phyloP scores from a whole-genome alignment of 202 grass and related monocot genomes.

The Saccharum hybrid region DNA sequence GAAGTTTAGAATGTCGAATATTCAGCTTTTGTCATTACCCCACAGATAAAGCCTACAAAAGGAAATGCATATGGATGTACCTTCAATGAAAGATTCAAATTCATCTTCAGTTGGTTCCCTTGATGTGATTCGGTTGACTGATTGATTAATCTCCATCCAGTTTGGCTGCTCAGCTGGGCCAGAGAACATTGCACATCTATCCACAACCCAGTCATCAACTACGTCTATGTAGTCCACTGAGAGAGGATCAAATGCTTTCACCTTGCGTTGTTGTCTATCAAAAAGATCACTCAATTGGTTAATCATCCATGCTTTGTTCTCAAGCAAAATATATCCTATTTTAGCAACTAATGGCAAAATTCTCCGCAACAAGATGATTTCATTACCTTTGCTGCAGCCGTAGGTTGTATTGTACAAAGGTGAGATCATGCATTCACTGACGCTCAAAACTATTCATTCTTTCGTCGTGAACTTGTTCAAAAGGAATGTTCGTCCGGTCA shows the following conservation, averaged over 20 bases:
- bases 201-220: conserved; percentile 83
- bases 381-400: conserved; percentile 78
- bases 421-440: conserved; percentile 68
- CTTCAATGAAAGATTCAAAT: conserved; percentile 78
- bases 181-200: conserved; percentile 59
- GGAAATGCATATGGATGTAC: conserved; percentile 45
- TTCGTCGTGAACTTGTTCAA: conserved; percentile 77
- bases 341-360: not conserved
- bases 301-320: not conserved
- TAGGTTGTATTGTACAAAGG: conserved; percentile 85
- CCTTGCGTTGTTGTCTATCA: conserved; percentile 60
- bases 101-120: conserved; percentile 64
- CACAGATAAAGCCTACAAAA: conserved; percentile 5
- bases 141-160: conserved; percentile 77
- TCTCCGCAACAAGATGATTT: conserved; percentile 11
- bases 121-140: conserved; percentile 35
- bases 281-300: conserved; percentile 35
- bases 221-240: conserved; percentile 69
- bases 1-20: conserved; percentile 4
- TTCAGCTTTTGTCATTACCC: conserved; percentile 3
- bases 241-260: conserved; percentile 76
- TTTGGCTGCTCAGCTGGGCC: conserved; percentile 52
- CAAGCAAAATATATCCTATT: not conserved
- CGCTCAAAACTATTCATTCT: conserved; percentile 89
- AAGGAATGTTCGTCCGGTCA: conserved; percentile 61